A percentile compares a stretch with the other conserved stretches of the same genome.
Evolutionary conservation across 306 rosid genomes (phyloP).

Genomic region (Citrullus colocynthis): DNA sequence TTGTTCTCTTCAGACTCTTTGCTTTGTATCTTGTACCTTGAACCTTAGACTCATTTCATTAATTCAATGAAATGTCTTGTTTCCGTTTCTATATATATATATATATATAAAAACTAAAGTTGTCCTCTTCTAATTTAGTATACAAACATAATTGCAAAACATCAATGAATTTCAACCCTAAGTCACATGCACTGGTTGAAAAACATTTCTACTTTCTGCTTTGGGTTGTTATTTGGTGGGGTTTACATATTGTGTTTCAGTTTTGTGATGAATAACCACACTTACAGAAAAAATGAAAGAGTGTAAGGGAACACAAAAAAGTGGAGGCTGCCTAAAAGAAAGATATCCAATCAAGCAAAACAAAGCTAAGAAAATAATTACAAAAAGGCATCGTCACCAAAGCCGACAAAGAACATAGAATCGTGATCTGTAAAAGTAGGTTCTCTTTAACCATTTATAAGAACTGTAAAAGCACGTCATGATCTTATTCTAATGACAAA

Average conservation of each 20-base stretch:
- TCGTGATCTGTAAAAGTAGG: neutral
- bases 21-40: too few species aligned
- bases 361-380: too few species aligned
- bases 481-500: neutral
- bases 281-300: too few species aligned
- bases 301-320: too few species aligned
- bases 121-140: neutral
- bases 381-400: too few species aligned
- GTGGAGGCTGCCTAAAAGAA: too few species aligned
- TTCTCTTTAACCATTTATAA: neutral
- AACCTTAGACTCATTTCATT: too few species aligned
- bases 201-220: neutral
- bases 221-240: neutral
- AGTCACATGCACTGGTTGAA: neutral
- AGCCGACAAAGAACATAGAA: too few species aligned
- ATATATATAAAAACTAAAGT: neutral
- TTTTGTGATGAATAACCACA: neutral
- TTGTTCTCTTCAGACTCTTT: too few species aligned
- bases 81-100: too few species aligned
- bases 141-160: neutral
- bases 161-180: neutral
- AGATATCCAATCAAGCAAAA: too few species aligned
- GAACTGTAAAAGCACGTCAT: neutral
- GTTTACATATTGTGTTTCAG: neutral
- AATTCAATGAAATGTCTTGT: too few species aligned